Conservation (phyloP, 192 early-diverging fungal genomes). For the Backusella tuberculispora region DNA sequence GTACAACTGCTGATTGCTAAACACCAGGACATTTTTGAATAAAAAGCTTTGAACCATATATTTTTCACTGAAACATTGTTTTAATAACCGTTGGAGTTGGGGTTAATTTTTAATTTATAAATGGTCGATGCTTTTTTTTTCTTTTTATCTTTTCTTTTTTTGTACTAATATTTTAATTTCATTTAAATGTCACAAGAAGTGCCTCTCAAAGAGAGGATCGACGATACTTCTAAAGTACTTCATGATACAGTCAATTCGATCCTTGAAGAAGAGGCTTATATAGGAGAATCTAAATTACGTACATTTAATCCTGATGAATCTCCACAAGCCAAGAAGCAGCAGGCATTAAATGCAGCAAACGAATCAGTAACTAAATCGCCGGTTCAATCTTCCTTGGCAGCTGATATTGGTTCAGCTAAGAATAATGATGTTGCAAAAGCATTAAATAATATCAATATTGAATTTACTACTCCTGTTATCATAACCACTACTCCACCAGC, state of each 20-base stretch:
- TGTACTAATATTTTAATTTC: no score
- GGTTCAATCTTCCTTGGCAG: neutral
- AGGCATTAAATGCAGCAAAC: neutral
- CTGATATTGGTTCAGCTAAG: neutral
- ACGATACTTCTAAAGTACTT: neutral
- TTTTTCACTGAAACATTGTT: no score
- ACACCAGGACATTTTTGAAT: slow-evolving; percentile 3
- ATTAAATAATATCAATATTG: no score
- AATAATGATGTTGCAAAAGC: no score
- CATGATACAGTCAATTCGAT: neutral
- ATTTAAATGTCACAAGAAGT: neutral
- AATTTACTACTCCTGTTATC: no score
- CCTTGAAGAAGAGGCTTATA: neutral
- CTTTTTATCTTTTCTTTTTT: no score
- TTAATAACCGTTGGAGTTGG: no score
- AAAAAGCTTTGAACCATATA: neutral
- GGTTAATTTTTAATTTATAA: no score
- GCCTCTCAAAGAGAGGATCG: neutral
- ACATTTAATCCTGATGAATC: slow-evolving; percentile 18
- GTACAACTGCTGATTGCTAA: slow-evolving; percentile 21
- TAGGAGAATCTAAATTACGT: neutral
- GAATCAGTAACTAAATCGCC: neutral
- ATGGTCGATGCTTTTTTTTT: no score
- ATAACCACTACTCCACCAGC: no score
- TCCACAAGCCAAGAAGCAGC: neutral